Percentiles rank a stretch among this genome's conserved stretches.
These are phyloP conservation scores for Orbilia oligospora DNA, from an alignment of 2,329 filamentous ascomycete species.

Conservation along the genomic window DNA sequence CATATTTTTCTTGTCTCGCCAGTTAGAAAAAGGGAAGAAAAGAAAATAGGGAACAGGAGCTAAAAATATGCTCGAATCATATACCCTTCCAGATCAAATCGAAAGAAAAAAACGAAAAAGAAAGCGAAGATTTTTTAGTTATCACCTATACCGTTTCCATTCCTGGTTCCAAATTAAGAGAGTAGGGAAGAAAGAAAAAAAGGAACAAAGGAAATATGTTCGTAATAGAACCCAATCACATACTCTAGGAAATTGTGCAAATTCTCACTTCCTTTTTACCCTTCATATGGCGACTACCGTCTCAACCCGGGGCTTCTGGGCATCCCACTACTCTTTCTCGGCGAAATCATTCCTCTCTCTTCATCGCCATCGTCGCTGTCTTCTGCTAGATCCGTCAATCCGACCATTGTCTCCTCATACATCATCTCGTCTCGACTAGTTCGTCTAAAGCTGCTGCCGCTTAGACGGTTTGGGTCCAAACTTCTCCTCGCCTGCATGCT, in stretches of 20 bases:
- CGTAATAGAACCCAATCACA: conserved; percentile 58
- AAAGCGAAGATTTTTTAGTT: conserved; percentile 38
- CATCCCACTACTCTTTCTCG: conserved; percentile 61
- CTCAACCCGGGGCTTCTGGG: conserved; percentile 48
- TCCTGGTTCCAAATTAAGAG: conserved; percentile 45
- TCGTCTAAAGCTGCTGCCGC: conserved; percentile 74
- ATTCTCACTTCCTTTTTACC: conserved; percentile 2
- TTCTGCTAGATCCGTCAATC: conserved; percentile 82
- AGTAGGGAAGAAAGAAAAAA: conserved; percentile 33
- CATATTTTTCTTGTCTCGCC: conserved; percentile 14
- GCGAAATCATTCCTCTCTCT: conserved; percentile 66
- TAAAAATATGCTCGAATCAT: conserved; percentile 28
- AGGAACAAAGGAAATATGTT: conserved; percentile 56
- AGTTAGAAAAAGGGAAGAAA: conserved; percentile 8
- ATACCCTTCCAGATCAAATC: conserved; percentile 28
- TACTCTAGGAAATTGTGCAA: conserved; percentile 32
- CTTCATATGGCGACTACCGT: conserved; percentile 47
- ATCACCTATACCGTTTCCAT: conserved; percentile 33
- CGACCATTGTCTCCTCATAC: conserved; percentile 85
- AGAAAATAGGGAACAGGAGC: conserved; percentile 13
- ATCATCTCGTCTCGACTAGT: conserved; percentile 86
- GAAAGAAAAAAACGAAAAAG: conserved; percentile 29
- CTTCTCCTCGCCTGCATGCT: conserved; percentile 93
- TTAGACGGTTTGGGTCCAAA: conserved; percentile 73
- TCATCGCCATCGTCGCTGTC: conserved; percentile 77